Base-by-base conservation (phyloP, 2,329 filamentous ascomycete species). In the Botrytis fragariae region DNA sequence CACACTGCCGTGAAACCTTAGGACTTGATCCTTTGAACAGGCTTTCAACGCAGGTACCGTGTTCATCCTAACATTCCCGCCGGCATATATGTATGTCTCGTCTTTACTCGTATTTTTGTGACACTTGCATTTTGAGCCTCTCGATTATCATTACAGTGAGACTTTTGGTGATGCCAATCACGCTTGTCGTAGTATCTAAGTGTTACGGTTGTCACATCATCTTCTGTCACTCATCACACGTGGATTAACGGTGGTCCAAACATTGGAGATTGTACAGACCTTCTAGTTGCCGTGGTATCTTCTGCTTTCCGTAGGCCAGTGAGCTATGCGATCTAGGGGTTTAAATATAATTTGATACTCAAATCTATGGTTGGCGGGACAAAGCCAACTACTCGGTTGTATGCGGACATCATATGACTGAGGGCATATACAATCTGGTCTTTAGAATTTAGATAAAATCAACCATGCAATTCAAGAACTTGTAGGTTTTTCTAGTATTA, bases 41-140 rank as follows among this genome's bases (percentile, higher is more conserved):
- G 44, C 25, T 29, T 39, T 54, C 9, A n/a, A 54, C n/a, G 45
- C 37, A 68, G 45, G 45, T 54, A 39, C 32, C 25, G 64, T 12
- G 64, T 39, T 68, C 32, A 54, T 54, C 32, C 7, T n/a, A 48
- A 48, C 45, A 51, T 39, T 45, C 32, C 32, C 25, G n/a, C 32
- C 44, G 63, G 63, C 45, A 67, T 48, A 22, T 44, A 51, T 67
- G 45, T 39, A 39, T 67, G 63, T 67, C 63, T 67, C 32, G 48
- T 67, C 45, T 45, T 51, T 29, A 51, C 32, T 67, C 63, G 63
- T 67, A 12, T 51, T 22, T 29, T 14, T n/a, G 45, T 48, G 45
- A n/a, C 44, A 65, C 63, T n/a, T 35, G 5, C 10, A 29, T 42
- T 65, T 48, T 35, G 29, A 48, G 63, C 63, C 63, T 63, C 61